Base-by-base conservation (phyloP, 306 rosid species). In the Lathyrus oleraceus region DNA sequence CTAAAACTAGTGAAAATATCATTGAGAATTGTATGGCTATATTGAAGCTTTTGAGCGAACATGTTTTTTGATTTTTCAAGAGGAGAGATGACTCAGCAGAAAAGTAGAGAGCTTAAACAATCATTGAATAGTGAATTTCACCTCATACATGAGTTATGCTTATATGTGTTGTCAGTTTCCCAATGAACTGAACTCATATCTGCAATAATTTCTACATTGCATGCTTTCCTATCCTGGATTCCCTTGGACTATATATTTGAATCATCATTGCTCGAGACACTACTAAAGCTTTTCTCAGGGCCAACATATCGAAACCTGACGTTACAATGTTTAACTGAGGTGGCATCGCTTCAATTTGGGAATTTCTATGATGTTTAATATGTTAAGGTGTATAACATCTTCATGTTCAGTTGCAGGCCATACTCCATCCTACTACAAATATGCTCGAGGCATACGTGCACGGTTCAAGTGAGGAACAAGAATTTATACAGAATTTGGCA, bases 171-270 rank as follows among this genome's bases (percentile, higher is more conserved):
- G 57, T 94, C 99, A 21, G 97, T 87, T 8, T 94, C 99, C 64
- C 99, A 91, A 78, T 81, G 96, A 71, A 67, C 96, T 20, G 99
- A 94, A 77, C 97, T 94, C 71, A 83, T 94, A 56, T 89, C 97
- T 2, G 97, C 96, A 20, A 94, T 97, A 20, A 66, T 94, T 39
- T 84, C 99, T 42, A 94, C 99, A 43, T 78, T 94, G 82, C 99
- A 94, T 85, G 97, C 99, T 64, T 94, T 91, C 70, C 89, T 94
- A 67, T 84, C 99, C 23, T 94, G 99, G 99, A 94, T 94, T 86
- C 99, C 99, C 44, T 74, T 94, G 86, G 99, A 97, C 17, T 94
- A 91, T 73, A 89, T 94, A 69, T 94, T 94, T 83, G 99, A 91
- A 79, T 94, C 99, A 69, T 89, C 92, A 13, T 77, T 94, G 97